Base-by-base conservation (phyloP, 768 basidiomycete genomes). In the Boletus bicolor region DNA sequence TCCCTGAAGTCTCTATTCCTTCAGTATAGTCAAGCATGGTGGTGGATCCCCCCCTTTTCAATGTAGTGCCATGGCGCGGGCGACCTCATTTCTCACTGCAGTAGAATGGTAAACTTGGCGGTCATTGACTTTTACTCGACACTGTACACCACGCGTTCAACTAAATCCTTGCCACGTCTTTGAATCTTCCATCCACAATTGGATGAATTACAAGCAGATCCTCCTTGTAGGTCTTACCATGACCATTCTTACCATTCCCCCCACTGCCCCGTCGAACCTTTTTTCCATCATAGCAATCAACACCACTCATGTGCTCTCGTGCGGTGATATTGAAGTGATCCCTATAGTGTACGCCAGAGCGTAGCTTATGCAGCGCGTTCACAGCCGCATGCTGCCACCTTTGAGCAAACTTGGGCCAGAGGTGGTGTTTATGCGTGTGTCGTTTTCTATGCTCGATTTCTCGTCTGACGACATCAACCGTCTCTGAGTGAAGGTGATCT, bases 261-360 rank as follows among this genome's bases (percentile, higher is more conserved):
- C 61, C 60, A 41, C 62, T 49, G 44, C 78, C 79, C 58, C 64
- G 72, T 39, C 82, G 71, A 35, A 74, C 71, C 48, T 70, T 72
- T 51, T 72, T 62, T 39, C 89, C 89, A 62, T 91, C 85, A 66
- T 83, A 89, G 44, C 79, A 79, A 67, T 96, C 92, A 0, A 94
- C 84, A 7, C 64, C 66, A 59, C 81, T 84, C 91, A 94, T 91
- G 64, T 93, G 85, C 68, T 93, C 89, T 39, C 79, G 76, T 36
- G 76, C 73, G 11, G 82, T 77, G 26, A 91, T 77, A 51, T 79
- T 78, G 59, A 91, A 74, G 48, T 84, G 76, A 51, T 83, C 76
- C 59, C 72, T 74, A 66, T 87, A 85, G 64, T 87, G 84, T 26
- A 68, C 68, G 42, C 73, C 73, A 38, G 80, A 82, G 70, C 75